These are phyloP conservation scores for Dorcoceras hygrometricum DNA, from an alignment of 257 asterid species.

Conservation along the genomic window DNA sequence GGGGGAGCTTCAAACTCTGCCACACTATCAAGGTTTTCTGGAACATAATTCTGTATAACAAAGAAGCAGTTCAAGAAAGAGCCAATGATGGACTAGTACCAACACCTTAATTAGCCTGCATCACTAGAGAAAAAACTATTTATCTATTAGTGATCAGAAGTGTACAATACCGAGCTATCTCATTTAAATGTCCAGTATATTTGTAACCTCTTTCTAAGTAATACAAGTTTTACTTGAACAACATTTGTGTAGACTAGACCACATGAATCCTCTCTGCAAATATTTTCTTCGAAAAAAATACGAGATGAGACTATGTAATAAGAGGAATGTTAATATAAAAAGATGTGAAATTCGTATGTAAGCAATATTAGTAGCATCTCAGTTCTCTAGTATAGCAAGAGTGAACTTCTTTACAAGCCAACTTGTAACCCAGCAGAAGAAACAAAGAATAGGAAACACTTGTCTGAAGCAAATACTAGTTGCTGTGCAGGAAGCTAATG, in stretches of 20 bases:
- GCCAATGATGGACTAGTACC: not conserved
- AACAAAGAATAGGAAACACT: not conserved
- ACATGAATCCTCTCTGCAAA: not conserved
- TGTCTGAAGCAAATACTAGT: constrained; percentile 9
- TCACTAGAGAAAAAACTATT: not conserved
- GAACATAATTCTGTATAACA: constrained; percentile 52
- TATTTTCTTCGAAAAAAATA: not conserved
- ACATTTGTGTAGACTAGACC: not conserved
- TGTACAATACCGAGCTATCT: not conserved
- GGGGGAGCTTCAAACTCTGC: constrained; percentile 84
- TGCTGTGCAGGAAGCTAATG: constrained; percentile 19
- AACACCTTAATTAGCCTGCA: not conserved
- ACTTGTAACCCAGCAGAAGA: not conserved
- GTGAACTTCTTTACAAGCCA: not conserved
- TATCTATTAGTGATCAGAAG: not conserved
- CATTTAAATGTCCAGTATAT: not conserved
- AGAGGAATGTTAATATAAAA: not conserved
- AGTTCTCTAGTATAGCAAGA: not conserved
- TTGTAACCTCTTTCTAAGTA: not conserved
- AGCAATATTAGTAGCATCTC: not conserved
- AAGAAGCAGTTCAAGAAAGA: not conserved
- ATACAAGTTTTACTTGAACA: not conserved
- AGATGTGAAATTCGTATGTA: not conserved
- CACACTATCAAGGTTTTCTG: constrained; percentile 74
- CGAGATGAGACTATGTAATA: not conserved